phyloP scores from a whole-genome alignment of 176 grass and related monocot genomes.

The Musa troglodytarum region DNA sequence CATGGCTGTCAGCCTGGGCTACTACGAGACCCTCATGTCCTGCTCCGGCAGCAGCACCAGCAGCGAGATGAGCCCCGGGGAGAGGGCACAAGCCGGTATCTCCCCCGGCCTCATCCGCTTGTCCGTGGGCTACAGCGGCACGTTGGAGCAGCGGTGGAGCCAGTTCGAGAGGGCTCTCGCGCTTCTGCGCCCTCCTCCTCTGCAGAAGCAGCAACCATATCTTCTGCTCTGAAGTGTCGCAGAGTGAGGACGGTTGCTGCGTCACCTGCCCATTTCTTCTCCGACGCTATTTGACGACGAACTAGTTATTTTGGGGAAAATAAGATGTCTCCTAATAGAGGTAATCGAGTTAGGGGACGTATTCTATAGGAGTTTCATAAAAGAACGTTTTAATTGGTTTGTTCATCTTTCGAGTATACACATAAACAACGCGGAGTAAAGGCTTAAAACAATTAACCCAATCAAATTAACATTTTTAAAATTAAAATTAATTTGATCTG shows the following conservation, averaged over 20 bases:
- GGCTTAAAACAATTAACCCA: no score
- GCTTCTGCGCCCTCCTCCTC: slow-evolving; percentile 32
- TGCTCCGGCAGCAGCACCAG: slow-evolving; percentile 88
- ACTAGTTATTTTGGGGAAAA: no score
- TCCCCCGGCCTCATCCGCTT: slow-evolving; percentile 69
- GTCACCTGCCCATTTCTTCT: slow-evolving; percentile 1
- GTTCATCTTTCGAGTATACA: no score
- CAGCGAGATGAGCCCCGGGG: slow-evolving; percentile 77
- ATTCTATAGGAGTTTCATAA: no score
- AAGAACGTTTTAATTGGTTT: no score
- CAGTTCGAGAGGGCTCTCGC: slow-evolving; percentile 75
- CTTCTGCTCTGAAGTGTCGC: slow-evolving; percentile 8
- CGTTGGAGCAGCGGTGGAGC: slow-evolving; percentile 76
- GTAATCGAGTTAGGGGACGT: no score
- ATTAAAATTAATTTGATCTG: no score
- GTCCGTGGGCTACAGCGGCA: slow-evolving; percentile 83
- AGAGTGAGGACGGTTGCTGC: slow-evolving; percentile 8
- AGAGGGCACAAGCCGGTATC: slow-evolving; percentile 53
- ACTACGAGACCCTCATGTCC: slow-evolving; percentile 94
- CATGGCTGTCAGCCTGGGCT: slow-evolving; percentile 93
- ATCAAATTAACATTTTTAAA: no score
- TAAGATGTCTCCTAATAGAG: no score
- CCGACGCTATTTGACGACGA: background rate
- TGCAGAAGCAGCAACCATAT: slow-evolving; percentile 4
- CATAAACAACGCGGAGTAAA: no score